Evolutionary conservation across 495 filamentous ascomycete species (phyloP).

Genomic region (Terfezia boudieri): DNA sequence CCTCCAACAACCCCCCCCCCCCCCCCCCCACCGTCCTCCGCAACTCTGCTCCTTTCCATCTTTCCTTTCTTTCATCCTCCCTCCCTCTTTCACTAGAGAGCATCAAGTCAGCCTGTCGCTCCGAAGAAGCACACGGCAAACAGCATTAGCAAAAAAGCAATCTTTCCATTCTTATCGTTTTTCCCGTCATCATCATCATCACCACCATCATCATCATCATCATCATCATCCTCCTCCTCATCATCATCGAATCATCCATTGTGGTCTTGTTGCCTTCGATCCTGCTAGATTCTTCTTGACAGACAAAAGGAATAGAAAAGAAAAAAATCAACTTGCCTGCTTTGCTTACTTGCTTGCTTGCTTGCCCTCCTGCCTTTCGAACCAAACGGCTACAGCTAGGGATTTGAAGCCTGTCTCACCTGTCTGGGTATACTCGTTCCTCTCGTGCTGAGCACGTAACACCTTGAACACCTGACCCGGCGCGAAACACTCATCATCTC

Average conservation of each 20-base stretch:
- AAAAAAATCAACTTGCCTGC: slow-evolving; percentile 3
- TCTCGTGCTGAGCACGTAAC: not conserved
- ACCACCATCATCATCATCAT: not conserved
- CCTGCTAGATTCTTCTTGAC: too few species aligned
- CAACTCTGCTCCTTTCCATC: slow-evolving; percentile 3
- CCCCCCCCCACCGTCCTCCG: slow-evolving; percentile 20
- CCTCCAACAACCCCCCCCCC: too few species aligned
- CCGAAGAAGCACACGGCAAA: not conserved
- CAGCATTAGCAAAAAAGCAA: slow-evolving; percentile 6
- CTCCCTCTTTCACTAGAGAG: slow-evolving; percentile 4
- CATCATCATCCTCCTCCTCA: not conserved
- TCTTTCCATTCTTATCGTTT: slow-evolving; percentile 12
- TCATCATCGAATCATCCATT: too few species aligned
- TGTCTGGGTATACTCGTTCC: not conserved
- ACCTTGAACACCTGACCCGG: not conserved
- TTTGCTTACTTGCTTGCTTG: slow-evolving; percentile 4
- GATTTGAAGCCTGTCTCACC: too few species aligned
- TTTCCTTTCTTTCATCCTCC: slow-evolving; percentile 1
- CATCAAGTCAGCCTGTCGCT: not conserved
- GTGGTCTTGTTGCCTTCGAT: too few species aligned
- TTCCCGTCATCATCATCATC: slow-evolving; percentile 11
- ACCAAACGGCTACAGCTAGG: too few species aligned
- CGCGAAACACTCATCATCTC: too few species aligned
- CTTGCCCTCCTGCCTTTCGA: not conserved
- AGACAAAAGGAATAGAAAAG: not conserved